Conservation (phyloP, 1,284 basidiomycete genomes). For the Puccinia hordei region DNA sequence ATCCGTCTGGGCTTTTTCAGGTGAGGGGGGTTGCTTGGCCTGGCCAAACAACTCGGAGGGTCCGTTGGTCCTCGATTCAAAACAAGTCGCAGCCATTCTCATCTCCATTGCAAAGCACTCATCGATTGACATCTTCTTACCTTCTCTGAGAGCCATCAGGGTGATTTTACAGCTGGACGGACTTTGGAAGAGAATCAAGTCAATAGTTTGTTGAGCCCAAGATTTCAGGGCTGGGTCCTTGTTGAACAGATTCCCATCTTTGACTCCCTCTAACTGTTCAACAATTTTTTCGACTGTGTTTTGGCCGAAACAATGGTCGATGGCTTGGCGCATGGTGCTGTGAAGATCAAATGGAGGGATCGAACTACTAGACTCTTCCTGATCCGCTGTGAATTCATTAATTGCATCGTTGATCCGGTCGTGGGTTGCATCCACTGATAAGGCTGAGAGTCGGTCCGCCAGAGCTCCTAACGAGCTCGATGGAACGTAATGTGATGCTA, state of each 20-base stretch:
- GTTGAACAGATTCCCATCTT: conserved; percentile 60
- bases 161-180: conserved; percentile 88
- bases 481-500: conserved; percentile 87
- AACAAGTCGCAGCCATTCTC: conserved; percentile 75
- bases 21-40: too few relatives aligned
- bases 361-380: conserved; percentile 31
- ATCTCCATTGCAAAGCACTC: conserved; percentile 78
- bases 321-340: conserved; percentile 70
- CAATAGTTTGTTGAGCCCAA: conserved; percentile 76
- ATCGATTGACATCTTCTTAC: conserved; percentile 67
- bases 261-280: conserved; percentile 65
- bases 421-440: conserved; percentile 60
- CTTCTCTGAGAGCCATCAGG: conserved; percentile 73
- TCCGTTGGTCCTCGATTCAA: too few relatives aligned
- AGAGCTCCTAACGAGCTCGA: conserved; percentile 73
- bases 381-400: conserved; percentile 69
- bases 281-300: conserved; percentile 73
- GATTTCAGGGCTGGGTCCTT: conserved; percentile 62
- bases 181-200: conserved; percentile 70
- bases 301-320: conserved; percentile 77
- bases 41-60: too few relatives aligned
- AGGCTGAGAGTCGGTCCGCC: conserved; percentile 59
- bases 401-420: conserved; percentile 66
- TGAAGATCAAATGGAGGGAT: conserved; percentile 60
- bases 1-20: too few relatives aligned